These are phyloP conservation scores for Kitagawia praeruptora DNA, from an alignment of 129 eudicot genomes.

Conservation along the genomic window DNA sequence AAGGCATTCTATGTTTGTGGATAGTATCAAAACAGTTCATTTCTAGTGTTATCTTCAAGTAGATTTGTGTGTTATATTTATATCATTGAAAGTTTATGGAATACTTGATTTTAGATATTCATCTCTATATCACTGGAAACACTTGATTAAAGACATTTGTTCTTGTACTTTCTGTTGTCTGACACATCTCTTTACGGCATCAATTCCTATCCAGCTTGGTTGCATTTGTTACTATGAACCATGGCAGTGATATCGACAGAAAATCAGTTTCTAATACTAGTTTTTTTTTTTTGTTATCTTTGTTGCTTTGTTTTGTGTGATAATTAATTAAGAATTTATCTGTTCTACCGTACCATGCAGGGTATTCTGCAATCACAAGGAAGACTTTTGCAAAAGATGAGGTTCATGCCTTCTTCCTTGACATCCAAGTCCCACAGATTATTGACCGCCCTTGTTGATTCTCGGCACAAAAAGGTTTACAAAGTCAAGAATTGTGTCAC, in stretches of 20 bases:
- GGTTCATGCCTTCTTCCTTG: slow-evolving; percentile 97
- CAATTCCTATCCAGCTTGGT: too few species aligned
- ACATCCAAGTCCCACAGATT: slow-evolving; percentile 88
- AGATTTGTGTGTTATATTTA: neutral
- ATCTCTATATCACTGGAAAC: too few species aligned
- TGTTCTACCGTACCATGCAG: slow-evolving; percentile 24
- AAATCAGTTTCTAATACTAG: neutral
- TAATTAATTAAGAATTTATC: neutral
- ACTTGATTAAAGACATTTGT: too few species aligned
- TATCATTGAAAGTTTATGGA: neutral
- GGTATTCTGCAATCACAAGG: slow-evolving; percentile 98
- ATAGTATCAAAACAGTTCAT: too few species aligned
- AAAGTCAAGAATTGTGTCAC: slow-evolving; percentile 91
- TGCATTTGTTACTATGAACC: neutral
- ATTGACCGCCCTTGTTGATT: slow-evolving; percentile 92
- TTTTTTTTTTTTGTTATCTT: neutral
- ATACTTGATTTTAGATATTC: neutral
- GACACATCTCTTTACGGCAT: too few species aligned
- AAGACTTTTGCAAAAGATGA: slow-evolving; percentile 71
- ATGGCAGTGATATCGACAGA: neutral
- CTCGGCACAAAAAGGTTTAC: slow-evolving; percentile 89
- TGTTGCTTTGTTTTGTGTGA: slow-evolving; percentile 5
- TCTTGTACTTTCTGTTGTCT: neutral
- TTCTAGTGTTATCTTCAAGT: too few species aligned
- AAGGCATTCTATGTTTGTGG: neutral